These are phyloP conservation scores for Tuber brumale DNA, from an alignment of 495 filamentous ascomycete genomes.

Conservation along the genomic window DNA sequence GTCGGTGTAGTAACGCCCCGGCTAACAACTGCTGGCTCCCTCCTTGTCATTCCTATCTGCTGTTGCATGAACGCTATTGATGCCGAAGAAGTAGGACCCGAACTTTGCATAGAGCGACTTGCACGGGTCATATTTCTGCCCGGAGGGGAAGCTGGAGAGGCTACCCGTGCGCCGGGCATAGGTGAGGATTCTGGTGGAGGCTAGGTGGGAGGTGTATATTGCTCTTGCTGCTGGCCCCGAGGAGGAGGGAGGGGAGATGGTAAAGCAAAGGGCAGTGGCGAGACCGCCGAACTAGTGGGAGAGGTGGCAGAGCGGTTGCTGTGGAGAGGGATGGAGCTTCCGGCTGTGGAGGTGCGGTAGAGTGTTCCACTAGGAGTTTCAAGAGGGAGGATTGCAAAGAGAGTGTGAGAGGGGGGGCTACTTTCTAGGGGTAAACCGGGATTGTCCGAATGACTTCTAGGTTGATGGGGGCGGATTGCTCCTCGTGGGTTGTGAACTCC, in stretches of 20 bases:
- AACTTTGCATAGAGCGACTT: slow-evolving; percentile 57
- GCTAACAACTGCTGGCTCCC: slow-evolving; percentile 45
- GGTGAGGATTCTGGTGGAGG: slow-evolving; percentile 52
- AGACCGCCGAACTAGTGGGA: slow-evolving; percentile 10
- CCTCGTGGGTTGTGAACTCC: too few relatives aligned
- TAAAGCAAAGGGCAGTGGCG: slow-evolving; percentile 3
- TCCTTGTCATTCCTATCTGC: slow-evolving; percentile 20
- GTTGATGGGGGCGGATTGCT: too few relatives aligned
- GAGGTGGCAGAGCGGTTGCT: too few relatives aligned
- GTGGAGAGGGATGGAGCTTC: too few relatives aligned
- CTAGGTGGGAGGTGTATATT: slow-evolving; percentile 59
- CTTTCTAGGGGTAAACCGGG: too few relatives aligned
- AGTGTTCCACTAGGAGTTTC: too few relatives aligned
- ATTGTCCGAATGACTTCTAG: too few relatives aligned
- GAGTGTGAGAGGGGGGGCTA: too few relatives aligned
- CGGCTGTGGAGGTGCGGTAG: too few relatives aligned
- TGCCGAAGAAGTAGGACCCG: slow-evolving; percentile 48
- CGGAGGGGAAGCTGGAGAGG: slow-evolving; percentile 51
- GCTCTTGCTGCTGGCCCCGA: slow-evolving; percentile 44
- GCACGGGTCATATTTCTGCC: slow-evolving; percentile 59
- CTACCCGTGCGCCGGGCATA: slow-evolving; percentile 50
- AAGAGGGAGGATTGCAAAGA: too few relatives aligned
- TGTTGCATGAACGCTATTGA: not conserved
- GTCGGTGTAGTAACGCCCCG: slow-evolving; percentile 54
- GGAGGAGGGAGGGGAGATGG: not conserved